Percentiles rank a stretch among this genome's conserved stretches.
phyloP scores from a whole-genome alignment of 768 basidiomycete species.

The Russula lepida region DNA sequence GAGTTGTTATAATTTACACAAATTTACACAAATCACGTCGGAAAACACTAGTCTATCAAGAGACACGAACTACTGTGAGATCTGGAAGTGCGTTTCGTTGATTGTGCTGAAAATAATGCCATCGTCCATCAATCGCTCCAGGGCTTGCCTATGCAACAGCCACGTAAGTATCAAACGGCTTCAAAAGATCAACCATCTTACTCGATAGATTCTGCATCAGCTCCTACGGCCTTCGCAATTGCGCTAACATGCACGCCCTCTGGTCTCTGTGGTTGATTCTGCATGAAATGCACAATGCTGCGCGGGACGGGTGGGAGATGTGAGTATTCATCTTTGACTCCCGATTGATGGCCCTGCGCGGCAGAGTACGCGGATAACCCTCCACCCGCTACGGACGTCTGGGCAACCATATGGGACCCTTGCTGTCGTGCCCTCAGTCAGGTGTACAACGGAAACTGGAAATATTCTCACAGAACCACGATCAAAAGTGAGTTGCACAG shows the following conservation, averaged over 20 bases:
- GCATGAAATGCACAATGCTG: constrained; percentile 59
- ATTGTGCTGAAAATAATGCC: constrained; percentile 74
- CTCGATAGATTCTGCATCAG: constrained; percentile 52
- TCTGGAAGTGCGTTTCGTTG: constrained; percentile 70
- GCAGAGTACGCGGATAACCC: constrained; percentile 30
- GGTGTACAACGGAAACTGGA: background rate
- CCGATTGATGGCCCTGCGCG: constrained; percentile 23
- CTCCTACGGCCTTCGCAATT: constrained; percentile 59
- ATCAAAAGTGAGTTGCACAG: constrained; percentile 55
- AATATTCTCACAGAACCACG: constrained; percentile 51
- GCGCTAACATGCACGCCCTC: constrained; percentile 71
- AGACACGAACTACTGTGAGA: constrained; percentile 31
- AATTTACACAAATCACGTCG: background rate
- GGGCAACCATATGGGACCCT: constrained; percentile 18
- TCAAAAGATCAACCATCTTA: constrained; percentile 6
- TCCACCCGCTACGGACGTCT: constrained; percentile 3
- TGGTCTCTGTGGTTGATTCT: constrained; percentile 34
- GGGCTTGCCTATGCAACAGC: constrained; percentile 43
- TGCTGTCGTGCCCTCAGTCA: constrained; percentile 17
- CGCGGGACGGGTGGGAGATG: constrained; percentile 53
- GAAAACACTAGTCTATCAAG: background rate
- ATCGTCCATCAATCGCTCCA: constrained; percentile 72
- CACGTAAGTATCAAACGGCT: background rate
- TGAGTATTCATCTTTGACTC: constrained; percentile 27
- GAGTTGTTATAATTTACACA: background rate